These are phyloP conservation scores for Cydonia oblonga DNA, from an alignment of 331 rosid species.

Conservation along the genomic window DNA sequence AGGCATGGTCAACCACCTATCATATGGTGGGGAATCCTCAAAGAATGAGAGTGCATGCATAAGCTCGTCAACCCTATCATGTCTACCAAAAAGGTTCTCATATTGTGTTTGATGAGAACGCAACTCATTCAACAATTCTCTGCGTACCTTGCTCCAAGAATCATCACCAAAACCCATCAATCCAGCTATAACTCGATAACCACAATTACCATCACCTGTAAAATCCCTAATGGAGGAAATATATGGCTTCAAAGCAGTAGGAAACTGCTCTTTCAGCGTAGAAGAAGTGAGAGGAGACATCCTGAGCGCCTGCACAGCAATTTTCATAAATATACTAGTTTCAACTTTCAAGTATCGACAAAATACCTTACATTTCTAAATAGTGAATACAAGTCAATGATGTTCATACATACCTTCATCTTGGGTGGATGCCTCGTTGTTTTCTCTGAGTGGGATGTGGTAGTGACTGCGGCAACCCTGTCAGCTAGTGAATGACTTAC, in stretches of 20 bases:
- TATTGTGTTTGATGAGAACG: neutral
- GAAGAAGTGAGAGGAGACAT: neutral
- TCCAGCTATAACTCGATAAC: neutral
- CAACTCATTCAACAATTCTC: neutral
- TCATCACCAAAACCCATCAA: neutral
- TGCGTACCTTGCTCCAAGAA: neutral
- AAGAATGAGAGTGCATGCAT: neutral
- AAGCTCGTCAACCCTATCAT: neutral
- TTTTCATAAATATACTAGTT: neutral
- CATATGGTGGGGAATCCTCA: neutral
- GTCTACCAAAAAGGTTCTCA: neutral
- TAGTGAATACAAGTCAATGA: neutral
- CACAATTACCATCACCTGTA: neutral
- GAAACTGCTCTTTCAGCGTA: neutral
- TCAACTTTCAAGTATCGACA: neutral
- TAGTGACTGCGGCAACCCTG: neutral
- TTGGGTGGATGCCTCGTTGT: neutral
- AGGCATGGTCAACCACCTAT: neutral
- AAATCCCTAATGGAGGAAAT: neutral
- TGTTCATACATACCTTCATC: neutral
- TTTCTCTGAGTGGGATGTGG: neutral
- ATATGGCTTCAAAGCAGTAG: neutral
- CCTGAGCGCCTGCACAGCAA: neutral
- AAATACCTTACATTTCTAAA: too few relatives aligned
- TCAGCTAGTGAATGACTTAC: neutral